These are phyloP conservation scores for Dryas alaskensis DNA, from an alignment of 306 rosid genomes.

Conservation along the genomic window DNA sequence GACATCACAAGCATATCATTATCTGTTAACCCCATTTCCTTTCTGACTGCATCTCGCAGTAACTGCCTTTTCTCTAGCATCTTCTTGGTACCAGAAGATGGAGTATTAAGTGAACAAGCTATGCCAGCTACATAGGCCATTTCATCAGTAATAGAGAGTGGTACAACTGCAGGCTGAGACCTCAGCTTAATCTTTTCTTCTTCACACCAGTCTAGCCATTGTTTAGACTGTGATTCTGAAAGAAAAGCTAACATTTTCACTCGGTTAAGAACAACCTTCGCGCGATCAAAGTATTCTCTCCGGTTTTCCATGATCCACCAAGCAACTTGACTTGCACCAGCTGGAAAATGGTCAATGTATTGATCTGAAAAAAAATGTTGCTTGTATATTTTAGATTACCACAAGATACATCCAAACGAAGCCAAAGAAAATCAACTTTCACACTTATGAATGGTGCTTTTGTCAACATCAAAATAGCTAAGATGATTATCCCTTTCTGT, in stretches of 20 bases:
- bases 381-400: neutral
- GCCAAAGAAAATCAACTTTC: neutral
- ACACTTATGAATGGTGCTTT: neutral
- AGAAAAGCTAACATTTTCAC: slow-evolving; percentile 68
- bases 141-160: slow-evolving; percentile 80
- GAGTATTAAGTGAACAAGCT: slow-evolving; percentile 75
- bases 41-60: slow-evolving; percentile 62
- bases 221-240: slow-evolving; percentile 74
- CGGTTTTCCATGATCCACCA: slow-evolving; percentile 99
- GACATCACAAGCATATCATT: slow-evolving; percentile 75
- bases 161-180: slow-evolving; percentile 61
- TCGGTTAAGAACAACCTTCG: slow-evolving; percentile 60
- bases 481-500: neutral
- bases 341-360: slow-evolving; percentile 69
- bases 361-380: slow-evolving; percentile 47
- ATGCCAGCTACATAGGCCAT: slow-evolving; percentile 81
- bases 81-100: slow-evolving; percentile 50
- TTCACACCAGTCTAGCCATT: slow-evolving; percentile 78
- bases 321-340: slow-evolving; percentile 77
- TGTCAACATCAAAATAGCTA: neutral
- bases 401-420: slow-evolving; percentile 5
- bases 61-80: slow-evolving; percentile 59
- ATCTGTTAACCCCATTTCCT: slow-evolving; percentile 70
- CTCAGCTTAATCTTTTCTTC: slow-evolving; percentile 67
- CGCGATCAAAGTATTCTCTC: slow-evolving; percentile 76